A percentile compares a stretch with the other conserved stretches of the same genome.
Evolutionary conservation across 2,329 filamentous ascomycete genomes (phyloP).

Genomic region (Cladophialophora chaetospira): DNA sequence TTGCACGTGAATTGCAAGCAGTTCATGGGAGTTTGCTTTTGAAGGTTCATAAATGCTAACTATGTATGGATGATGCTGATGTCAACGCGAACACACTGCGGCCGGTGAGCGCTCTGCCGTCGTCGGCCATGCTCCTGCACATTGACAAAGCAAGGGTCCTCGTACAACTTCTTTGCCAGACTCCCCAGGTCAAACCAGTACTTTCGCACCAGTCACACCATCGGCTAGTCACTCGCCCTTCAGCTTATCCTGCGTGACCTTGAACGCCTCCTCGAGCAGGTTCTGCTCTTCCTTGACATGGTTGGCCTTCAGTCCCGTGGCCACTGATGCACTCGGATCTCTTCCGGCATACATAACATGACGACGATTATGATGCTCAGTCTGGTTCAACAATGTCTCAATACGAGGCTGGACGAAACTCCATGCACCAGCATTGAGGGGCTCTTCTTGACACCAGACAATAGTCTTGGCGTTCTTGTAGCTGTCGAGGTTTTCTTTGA

Average conservation of each 20-base stretch:
- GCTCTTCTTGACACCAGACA: conserved; percentile 97
- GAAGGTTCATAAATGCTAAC: no score
- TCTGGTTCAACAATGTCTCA: conserved; percentile 93
- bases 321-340: conserved; percentile 88
- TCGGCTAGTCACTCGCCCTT: conserved; percentile 52
- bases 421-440: conserved; percentile 95
- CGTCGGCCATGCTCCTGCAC: no score
- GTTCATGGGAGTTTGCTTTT: no score
- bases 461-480: conserved; percentile 98
- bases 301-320: conserved; percentile 83
- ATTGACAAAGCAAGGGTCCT: no score
- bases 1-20: no score
- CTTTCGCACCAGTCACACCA: conserved; percentile 17
- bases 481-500: conserved; percentile 92
- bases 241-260: conserved; percentile 64
- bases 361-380: conserved; percentile 87
- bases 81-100: no score
- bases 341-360: conserved; percentile 97
- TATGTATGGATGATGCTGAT: no score
- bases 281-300: conserved; percentile 94
- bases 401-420: conserved; percentile 96
- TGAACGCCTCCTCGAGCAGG: conserved; percentile 67
- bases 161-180: no score
- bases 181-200: background rate
- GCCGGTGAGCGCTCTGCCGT: no score